Evolutionary conservation across 2,329 filamentous ascomycete genomes (phyloP), one percentile per base, ranked within the genome.

Genomic region (Trematosphaeria pertusa): DNA sequence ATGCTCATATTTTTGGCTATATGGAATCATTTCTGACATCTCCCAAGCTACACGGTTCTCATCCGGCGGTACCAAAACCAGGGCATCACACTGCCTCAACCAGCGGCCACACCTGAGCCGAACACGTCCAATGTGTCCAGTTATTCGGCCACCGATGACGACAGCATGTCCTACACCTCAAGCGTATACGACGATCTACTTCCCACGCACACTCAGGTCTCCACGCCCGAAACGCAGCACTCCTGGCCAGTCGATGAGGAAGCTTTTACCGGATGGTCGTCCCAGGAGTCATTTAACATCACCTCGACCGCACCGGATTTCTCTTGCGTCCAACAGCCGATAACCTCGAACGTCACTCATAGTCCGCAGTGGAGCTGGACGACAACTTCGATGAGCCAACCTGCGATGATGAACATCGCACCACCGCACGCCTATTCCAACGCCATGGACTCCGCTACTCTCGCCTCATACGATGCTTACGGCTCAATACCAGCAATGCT

Each of bases 21-120:
- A 8, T 7, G 11, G 26, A 9, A 12, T 4, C 17, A 21, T 4
- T 21, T 3, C 28, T 51, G 26, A 57, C 19, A 34, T 1, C 20
- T 15, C 20, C 28, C 11, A 20, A 66, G 63, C 11, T 67, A 69
- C 46, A 69, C 65, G 7, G 64, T 69, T 5, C 57, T 69, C 11
- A 52, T 66, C 8, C 61, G 65, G 14, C 48, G 59, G 43, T 68
- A 65, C 24, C 61, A 65, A 39, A 64, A 65, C 34, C 57, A 61
- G 42, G 63, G 65, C 39, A 64, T 69, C 41, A 40, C 47, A 7
- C 50, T 68, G 32, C 57, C 62, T 4, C 56, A 55, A 22, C 54
- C 53, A n/a, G 48, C 55, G 28, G 58, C 46, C n/a, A 56, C 57
- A 21, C 56, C 56, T 12, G 60, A 64, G 26, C 45, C 54, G 3